Base-by-base conservation (phyloP, 2,329 filamentous ascomycete species). In the Cladophialophora chaetospira region DNA sequence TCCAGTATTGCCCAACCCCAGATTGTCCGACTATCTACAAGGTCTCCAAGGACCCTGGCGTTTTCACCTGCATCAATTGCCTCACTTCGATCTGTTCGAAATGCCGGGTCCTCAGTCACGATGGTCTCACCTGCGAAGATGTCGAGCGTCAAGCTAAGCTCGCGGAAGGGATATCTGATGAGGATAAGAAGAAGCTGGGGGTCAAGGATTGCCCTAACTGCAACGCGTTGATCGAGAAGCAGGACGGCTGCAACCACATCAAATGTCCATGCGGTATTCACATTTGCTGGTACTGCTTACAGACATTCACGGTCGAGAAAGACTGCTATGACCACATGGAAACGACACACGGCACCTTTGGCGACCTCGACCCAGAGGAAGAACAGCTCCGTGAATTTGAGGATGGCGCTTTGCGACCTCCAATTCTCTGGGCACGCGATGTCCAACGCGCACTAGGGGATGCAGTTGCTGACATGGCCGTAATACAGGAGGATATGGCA, bases 231-330 rank as follows among this genome's bases (percentile, higher is more conserved):
- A 53, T 95, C 42, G 88, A 94, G 71, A 75, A 91, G 48, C 87
- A 86, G 64, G 88, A 92, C 70, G 90, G 89, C 43, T 91, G 88
- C 72, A 91, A 93, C 72, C 90, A 93, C 70, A 92, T 95, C 83
- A 90, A 84, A 19, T 96, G 91, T 70, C 21, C 11, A 2, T 58
- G 55, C 38, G 28, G 19, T 5, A 25, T 26, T 10, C 42, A 49
- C 28, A 8, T 58, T 11, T 58, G 55, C 33, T 53, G 55, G 50
- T 17, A 38, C 4, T 53, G 50, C 44, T 11, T 49, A 21, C 28
- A 29, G 25, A 44, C 19, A 8, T 58, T 58, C 19, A 15, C 33
- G 2, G 15, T 5, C n/a, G 44, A 25, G 1, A 2, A 3, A n/a
- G 35, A 48, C 2, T 58, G 55, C 29, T 49, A 53, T 29, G 5